Evolutionary conservation across 805 yeast species (phyloP).

Genomic region (Candida jianshihensis): DNA sequence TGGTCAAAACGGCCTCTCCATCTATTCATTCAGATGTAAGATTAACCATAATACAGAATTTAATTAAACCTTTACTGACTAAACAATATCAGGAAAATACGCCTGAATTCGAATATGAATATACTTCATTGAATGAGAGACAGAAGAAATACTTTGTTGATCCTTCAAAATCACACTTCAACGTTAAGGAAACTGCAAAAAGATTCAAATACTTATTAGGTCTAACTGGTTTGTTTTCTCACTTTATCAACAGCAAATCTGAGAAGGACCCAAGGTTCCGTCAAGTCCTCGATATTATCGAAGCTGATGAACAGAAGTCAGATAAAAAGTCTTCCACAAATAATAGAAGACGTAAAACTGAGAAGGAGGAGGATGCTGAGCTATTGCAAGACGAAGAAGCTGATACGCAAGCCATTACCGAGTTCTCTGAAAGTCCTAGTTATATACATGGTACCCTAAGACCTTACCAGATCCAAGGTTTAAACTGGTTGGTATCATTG

Average conservation of each 20-base stretch:
- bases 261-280: conserved; percentile 51
- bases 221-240: conserved; percentile 58
- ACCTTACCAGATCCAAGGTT: conserved; percentile 73
- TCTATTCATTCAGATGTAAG: no score
- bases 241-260: conserved; percentile 61
- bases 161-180: conserved; percentile 32
- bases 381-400: conserved; percentile 53
- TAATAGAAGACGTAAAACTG: conserved; percentile 60
- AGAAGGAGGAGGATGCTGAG: conserved; percentile 74
- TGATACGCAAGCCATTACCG: conserved; percentile 37
- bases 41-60: no score
- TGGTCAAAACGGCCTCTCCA: no score
- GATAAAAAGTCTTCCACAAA: conserved; percentile 19
- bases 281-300: conserved; percentile 40
- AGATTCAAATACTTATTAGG: conserved; percentile 63
- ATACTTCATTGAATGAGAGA: conserved; percentile 8
- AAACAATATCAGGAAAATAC: not conserved
- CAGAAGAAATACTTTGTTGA: conserved; percentile 28
- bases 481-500: conserved; percentile 69
- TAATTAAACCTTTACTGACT: no score
- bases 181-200: conserved; percentile 53
- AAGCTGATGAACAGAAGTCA: conserved; percentile 20
- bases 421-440: conserved; percentile 80
- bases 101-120: conserved; percentile 2
- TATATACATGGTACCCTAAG: conserved; percentile 60